These are phyloP conservation scores for Suhomyces vadensis DNA, from an alignment of 805 yeast genomes.

Conservation along the genomic window DNA sequence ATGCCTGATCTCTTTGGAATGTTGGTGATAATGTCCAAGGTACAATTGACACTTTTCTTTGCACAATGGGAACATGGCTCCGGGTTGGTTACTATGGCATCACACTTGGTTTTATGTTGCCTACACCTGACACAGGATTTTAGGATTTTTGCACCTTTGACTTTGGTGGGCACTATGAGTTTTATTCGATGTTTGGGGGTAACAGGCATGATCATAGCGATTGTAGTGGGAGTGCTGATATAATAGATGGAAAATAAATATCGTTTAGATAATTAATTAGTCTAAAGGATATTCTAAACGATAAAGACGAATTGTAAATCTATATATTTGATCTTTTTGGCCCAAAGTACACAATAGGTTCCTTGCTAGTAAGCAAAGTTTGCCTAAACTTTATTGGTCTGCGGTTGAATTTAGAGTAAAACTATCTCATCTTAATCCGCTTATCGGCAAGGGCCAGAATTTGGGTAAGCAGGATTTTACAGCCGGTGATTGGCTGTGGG, in stretches of 20 bases:
- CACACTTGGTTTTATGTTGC: constrained; percentile 66
- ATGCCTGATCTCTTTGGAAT: constrained; percentile 49
- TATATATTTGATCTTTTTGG: not conserved
- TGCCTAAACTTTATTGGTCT: constrained; percentile 3
- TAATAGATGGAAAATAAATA: not conserved
- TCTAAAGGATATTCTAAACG: not conserved
- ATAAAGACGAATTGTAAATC: not conserved
- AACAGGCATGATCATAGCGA: constrained; percentile 15
- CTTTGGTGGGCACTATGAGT: constrained; percentile 13
- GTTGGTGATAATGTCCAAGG: constrained; percentile 48
- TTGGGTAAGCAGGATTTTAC: constrained; percentile 6
- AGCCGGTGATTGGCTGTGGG: constrained; percentile 9
- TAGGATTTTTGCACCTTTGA: constrained; percentile 19
- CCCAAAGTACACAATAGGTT: not conserved
- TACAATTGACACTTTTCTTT: constrained; percentile 52
- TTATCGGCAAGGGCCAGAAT: constrained; percentile 6
- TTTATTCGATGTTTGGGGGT: constrained; percentile 12
- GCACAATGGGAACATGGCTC: constrained; percentile 58
- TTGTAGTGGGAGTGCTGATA: no score
- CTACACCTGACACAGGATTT: constrained; percentile 67
- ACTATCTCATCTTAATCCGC: constrained; percentile 9
- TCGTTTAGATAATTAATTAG: not conserved
- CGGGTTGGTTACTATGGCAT: constrained; percentile 53
- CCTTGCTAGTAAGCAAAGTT: constrained; percentile 2
- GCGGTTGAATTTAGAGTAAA: not conserved